A percentile compares a stretch with the other conserved stretches of the same genome.
phyloP scores from a whole-genome alignment of 2,329 filamentous ascomycete species.

The Beauveria medogensis region DNA sequence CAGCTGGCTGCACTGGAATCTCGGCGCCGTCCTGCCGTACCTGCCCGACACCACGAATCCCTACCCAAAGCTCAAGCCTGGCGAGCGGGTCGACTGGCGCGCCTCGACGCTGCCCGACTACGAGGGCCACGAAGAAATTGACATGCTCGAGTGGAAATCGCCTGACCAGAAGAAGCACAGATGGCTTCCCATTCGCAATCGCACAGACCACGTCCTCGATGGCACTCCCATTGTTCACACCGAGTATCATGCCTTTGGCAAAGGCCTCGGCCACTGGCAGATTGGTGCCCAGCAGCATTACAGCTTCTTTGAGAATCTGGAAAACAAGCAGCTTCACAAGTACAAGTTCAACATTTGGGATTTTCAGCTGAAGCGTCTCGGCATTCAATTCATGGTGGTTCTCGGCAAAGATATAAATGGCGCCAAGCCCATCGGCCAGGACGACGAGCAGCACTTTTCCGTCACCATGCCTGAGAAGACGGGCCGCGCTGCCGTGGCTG shows the following conservation, averaged over 20 bases:
- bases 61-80: slow-evolving; percentile 19
- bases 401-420: slow-evolving; percentile 43
- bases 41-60: slow-evolving; percentile 35
- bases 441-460: slow-evolving; percentile 39
- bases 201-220: slow-evolving; percentile 29
- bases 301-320: slow-evolving; percentile 42
- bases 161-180: slow-evolving; percentile 36
- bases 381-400: slow-evolving; percentile 46
- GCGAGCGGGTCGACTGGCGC: slow-evolving; percentile 27
- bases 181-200: slow-evolving; percentile 36
- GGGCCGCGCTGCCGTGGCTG: slow-evolving; percentile 36
- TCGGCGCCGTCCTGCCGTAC: slow-evolving; percentile 44
- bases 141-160: slow-evolving; percentile 23
- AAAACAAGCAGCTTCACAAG: slow-evolving; percentile 32
- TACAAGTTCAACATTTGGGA: slow-evolving; percentile 44
- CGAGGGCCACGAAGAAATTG: slow-evolving; percentile 22
- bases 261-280: slow-evolving; percentile 40
- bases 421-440: slow-evolving; percentile 35
- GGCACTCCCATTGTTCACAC: slow-evolving; percentile 40
- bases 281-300: slow-evolving; percentile 41
- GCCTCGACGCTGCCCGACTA: slow-evolving; percentile 29
- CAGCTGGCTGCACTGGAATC: slow-evolving; percentile 45
- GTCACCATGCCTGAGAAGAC: slow-evolving; percentile 30
- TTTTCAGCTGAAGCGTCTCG: slow-evolving; percentile 41
- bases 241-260: slow-evolving; percentile 37